phyloP scores from a whole-genome alignment of 208 protist genomes.

The Crithidia bombi region DNA sequence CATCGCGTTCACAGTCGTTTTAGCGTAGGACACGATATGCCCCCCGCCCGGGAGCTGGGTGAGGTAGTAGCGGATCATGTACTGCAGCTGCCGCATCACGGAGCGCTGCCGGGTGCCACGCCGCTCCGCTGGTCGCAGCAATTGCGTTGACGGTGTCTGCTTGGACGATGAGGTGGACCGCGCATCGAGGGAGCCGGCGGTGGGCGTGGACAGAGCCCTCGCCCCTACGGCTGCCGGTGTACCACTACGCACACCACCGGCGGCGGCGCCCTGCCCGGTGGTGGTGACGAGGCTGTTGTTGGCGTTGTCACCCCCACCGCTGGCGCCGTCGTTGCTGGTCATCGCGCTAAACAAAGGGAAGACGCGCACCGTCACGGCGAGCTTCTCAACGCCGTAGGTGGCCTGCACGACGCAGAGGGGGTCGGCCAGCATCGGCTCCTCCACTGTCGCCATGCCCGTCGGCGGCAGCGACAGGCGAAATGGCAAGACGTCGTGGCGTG shows the following conservation, averaged over 20 bases:
- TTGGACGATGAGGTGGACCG: constrained; percentile 12
- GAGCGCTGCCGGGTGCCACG: constrained; percentile 30
- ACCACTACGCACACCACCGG: not conserved
- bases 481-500: constrained; percentile 69
- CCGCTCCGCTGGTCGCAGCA: constrained; percentile 13
- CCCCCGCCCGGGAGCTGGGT: constrained; percentile 53
- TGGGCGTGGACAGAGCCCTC: not conserved
- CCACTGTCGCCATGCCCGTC: constrained; percentile 47
- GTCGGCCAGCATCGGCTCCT: constrained; percentile 77
- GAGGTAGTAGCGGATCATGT: constrained; percentile 59
- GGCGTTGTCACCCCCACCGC: not conserved
- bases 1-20: constrained; percentile 50
- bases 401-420: constrained; percentile 61
- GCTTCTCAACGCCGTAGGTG: constrained; percentile 37
- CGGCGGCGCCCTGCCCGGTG: not conserved
- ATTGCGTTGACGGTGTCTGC: not conserved
- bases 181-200: constrained; percentile 8
- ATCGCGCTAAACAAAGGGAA: constrained; percentile 37
- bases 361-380: constrained; percentile 40
- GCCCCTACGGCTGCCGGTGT: constrained; percentile 1
- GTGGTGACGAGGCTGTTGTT: not conserved
- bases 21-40: constrained; percentile 55
- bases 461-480: constrained; percentile 64
- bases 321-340: not conserved
- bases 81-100: constrained; percentile 52